Conservation (phyloP, 805 yeast species). For the Yamadazyma takamatsuzukensis region DNA sequence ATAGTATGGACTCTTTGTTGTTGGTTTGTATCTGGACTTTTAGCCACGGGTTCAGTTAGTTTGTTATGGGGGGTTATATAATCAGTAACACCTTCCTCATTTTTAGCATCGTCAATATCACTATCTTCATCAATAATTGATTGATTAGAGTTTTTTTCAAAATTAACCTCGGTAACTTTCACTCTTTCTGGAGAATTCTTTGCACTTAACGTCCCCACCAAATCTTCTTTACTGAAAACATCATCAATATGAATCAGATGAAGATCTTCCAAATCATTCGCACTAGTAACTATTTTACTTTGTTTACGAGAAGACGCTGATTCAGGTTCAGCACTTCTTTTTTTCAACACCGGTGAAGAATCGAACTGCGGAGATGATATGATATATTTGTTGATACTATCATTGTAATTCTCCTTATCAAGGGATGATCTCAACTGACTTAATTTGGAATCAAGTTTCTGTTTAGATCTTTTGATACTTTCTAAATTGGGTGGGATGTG, state of each 20-base stretch:
- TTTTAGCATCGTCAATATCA: conserved; percentile 25
- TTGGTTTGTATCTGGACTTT: conserved; percentile 24
- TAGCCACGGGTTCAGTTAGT: conserved; percentile 27
- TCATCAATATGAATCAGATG: conserved; percentile 20
- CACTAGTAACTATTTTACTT: conserved; percentile 20
- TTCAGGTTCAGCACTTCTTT: conserved; percentile 2
- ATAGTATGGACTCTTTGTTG: too few relatives aligned
- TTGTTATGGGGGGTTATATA: conserved; percentile 29
- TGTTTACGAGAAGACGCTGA: neutral
- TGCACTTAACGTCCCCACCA: conserved; percentile 17
- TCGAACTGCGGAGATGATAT: conserved; percentile 3
- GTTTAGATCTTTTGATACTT: conserved; percentile 14
- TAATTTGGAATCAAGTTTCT: conserved; percentile 15
- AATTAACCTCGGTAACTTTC: neutral
- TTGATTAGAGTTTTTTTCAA: conserved; percentile 4
- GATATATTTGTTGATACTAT: conserved; percentile 1
- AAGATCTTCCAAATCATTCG: conserved; percentile 13
- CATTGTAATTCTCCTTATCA: conserved; percentile 2
- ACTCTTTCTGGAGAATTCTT: conserved; percentile 8
- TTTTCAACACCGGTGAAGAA: conserved; percentile 3
- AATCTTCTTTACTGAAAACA: conserved; percentile 21
- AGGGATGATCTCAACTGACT: conserved; percentile 2
- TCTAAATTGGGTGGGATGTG: conserved; percentile 12
- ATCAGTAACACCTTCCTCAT: conserved; percentile 13
- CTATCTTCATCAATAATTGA: conserved; percentile 20